A percentile compares a stretch with the other conserved stretches of the same genome.
Conservation (phyloP, 1,139 yeast genomes). For the Petasospora fabianii region DNA sequence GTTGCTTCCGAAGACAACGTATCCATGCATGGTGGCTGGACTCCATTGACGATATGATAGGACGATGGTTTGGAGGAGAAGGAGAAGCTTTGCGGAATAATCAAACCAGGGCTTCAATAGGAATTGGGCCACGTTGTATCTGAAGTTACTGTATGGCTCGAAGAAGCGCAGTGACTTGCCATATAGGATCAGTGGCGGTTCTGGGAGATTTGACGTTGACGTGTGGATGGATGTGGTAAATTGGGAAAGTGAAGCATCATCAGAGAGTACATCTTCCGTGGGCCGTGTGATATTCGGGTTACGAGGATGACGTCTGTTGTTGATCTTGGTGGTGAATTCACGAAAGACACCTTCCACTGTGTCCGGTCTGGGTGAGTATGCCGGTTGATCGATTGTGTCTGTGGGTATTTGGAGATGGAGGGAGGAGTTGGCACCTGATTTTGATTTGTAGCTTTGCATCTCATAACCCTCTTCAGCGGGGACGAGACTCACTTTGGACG, state of each 20-base stretch:
- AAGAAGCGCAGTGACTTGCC: slow-evolving; percentile 41
- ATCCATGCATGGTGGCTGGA: slow-evolving; percentile 36
- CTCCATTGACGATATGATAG: slow-evolving; percentile 50
- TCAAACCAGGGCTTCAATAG: slow-evolving; percentile 27
- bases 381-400: not conserved
- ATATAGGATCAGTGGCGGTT: slow-evolving; percentile 26
- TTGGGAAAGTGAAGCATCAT: not conserved
- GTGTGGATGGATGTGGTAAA: not conserved
- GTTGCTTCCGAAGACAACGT: slow-evolving; percentile 36
- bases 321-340: slow-evolving; percentile 9
- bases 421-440: not conserved
- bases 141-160: slow-evolving; percentile 31
- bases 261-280: slow-evolving; percentile 1
- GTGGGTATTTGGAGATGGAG: slow-evolving; percentile 6
- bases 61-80: slow-evolving; percentile 42
- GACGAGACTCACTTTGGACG: slow-evolving; percentile 10
- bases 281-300: slow-evolving; percentile 6
- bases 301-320: slow-evolving; percentile 6
- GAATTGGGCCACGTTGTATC: slow-evolving; percentile 31
- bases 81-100: slow-evolving; percentile 29
- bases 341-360: slow-evolving; percentile 11
- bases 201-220: not conserved
- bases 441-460: slow-evolving; percentile 5
- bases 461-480: slow-evolving; percentile 8
- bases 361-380: slow-evolving; percentile 7